Evolutionary conservation across 2,329 filamentous ascomycete genomes (phyloP), one percentile per base, ranked within the genome.

Genomic region (Fusarium decemcellulare): DNA sequence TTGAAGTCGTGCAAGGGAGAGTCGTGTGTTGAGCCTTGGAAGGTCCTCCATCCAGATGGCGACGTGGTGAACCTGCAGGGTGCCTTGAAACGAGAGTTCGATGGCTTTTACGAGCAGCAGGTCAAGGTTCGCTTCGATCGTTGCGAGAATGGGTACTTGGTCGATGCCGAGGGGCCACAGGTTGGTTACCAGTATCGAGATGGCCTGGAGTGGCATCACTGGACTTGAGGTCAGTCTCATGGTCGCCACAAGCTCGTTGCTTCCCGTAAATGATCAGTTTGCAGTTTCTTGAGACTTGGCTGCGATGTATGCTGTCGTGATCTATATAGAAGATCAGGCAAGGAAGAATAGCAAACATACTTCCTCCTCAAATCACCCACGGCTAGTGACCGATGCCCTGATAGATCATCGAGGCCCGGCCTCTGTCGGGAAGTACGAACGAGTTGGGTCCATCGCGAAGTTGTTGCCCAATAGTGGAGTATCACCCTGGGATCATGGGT

Each of bases 1-100:
- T 80, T 89, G 27, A 91, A 91, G 78, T 86, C 86, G 5, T 91
- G 89, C 77, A 85, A 86, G 72, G 86, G 82, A 9, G 69, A 79
- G 10, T 81, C 82, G 0, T 91, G 89, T 70, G 78, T 83, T 5
- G 77, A 84, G 27, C 89, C 89, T 0, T 91, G 89, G 89, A 78
- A 79, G 14, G 81, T 82, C 2, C 77, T 91, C 3, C 88, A 90
- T 68, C 88, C 88, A 0, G 77, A 76, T 2, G 86, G 85, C 1
- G 74, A 82, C 30, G 88, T 91, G 1, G 74, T 75, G 30, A 87
- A 76, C 27, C 76, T 91, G 3, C 73, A 75, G 1, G 86, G 88
- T 55, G 88, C 88, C 0, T 77, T 91, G 59, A 56, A 78, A 5
- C 16, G 71, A 0, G 72, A 72, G 1, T 90, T 83, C 43, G 87